phyloP scores from a whole-genome alignment of 1,284 basidiomycete species.

The Vanrija humicola region DNA sequence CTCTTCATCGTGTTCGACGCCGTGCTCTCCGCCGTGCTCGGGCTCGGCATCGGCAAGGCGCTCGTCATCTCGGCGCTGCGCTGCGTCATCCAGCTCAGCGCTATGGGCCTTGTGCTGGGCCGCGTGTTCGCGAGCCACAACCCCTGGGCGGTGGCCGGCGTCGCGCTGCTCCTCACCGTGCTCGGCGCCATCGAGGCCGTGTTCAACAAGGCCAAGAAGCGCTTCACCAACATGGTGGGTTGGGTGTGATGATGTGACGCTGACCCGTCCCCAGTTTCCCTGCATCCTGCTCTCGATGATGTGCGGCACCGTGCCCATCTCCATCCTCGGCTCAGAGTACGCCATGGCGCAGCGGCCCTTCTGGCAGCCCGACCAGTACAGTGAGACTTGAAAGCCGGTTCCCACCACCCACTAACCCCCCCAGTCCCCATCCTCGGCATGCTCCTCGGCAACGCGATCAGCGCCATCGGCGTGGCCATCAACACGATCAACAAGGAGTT shows the following conservation, averaged over 20 bases:
- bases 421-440: slow-evolving; percentile 81
- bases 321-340: slow-evolving; percentile 68
- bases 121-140: slow-evolving; percentile 70
- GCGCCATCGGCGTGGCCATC: slow-evolving; percentile 65
- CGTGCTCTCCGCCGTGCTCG: slow-evolving; percentile 59
- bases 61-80: slow-evolving; percentile 65
- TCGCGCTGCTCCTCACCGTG: slow-evolving; percentile 68
- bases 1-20: slow-evolving; percentile 59
- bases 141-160: slow-evolving; percentile 67
- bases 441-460: slow-evolving; percentile 75
- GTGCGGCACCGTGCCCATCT: slow-evolving; percentile 71
- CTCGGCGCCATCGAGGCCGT: slow-evolving; percentile 59
- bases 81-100: slow-evolving; percentile 69
- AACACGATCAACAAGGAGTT: slow-evolving; percentile 49
- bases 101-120: slow-evolving; percentile 67
- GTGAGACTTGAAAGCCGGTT: slow-evolving; percentile 51
- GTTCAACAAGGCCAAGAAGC: slow-evolving; percentile 68
- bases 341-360: slow-evolving; percentile 73
- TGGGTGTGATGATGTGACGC: not conserved
- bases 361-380: slow-evolving; percentile 75
- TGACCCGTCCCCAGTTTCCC: slow-evolving; percentile 60
- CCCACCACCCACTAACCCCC: not conserved
- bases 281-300: slow-evolving; percentile 66
- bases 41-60: slow-evolving; percentile 65
- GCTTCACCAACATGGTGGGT: slow-evolving; percentile 68